Base-by-base conservation (phyloP, 495 filamentous ascomycete species). In the Daldinia grandis region DNA sequence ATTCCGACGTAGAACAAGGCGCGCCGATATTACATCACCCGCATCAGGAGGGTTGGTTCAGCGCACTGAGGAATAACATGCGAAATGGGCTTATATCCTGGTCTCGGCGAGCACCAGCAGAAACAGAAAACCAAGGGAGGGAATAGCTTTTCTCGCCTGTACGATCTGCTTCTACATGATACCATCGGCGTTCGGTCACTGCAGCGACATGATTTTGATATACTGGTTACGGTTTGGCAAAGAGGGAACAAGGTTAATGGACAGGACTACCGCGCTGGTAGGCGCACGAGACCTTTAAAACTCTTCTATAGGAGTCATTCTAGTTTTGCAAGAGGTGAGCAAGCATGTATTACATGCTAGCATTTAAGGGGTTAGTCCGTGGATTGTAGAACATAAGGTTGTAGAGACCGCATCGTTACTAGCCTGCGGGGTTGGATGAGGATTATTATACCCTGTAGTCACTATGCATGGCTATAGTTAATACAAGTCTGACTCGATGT, bases 1-100 rank as follows among this genome's bases (percentile, higher is more conserved):
- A 55, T 24, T 50, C 61, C 24, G 76, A 80, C 27, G 64, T 76
- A 19, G 78, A 80, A 56, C 78, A 76, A 54, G 78, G 78, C 17
- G 24, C 62, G 1, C 42, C 69, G 24, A 31, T 58, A 15, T 49
- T 64, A 25, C 60, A 62, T 12, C 67, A 51, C 31, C 66, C 67
- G 14, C 71, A 71, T 28, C 71, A 73, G 17, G 69, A 72, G 25
- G 47, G 69, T 37, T 73, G 74, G 74, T 62, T 76, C 7, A 66
- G 51, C 47, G 44, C 65, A 31, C 58, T 78, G 19, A 66, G 69
- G 19, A 66, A 62, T 56, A 73, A 51, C 27, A 42, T 78, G 33
- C 64, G 74, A 40, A 60, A 49, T 37, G 61, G 71, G 33, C 66
- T 76, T 19, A 64, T 58, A 27, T 75, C 69, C 50, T 62, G 68